Conservation (phyloP, 108 stramenopile genomes). For the Fistulifera solaris region DNA sequence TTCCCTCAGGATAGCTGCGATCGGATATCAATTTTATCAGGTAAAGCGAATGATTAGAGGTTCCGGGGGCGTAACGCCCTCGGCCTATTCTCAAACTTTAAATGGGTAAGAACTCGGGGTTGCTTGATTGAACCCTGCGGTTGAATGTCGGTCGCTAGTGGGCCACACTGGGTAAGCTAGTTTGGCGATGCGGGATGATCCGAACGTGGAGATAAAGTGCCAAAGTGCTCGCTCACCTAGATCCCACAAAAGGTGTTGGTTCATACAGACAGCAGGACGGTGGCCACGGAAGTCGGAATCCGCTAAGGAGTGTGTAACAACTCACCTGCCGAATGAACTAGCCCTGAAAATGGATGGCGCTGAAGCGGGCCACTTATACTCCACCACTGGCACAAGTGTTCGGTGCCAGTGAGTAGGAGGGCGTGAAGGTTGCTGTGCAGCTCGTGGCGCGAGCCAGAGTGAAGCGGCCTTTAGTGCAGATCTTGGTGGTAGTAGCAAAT, state of each 20-base stretch:
- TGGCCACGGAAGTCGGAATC: slow-evolving; percentile 97
- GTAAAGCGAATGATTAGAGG: slow-evolving; percentile 99
- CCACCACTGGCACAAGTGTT: slow-evolving; percentile 55
- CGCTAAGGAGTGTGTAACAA: slow-evolving; percentile 85
- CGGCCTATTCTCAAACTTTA: slow-evolving; percentile 97
- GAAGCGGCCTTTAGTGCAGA: slow-evolving; percentile 92
- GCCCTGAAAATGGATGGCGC: slow-evolving; percentile 97
- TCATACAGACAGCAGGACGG: slow-evolving; percentile 96
- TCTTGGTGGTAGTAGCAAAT: slow-evolving; percentile 97
- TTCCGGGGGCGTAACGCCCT: slow-evolving; percentile 82
- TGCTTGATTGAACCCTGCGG: slow-evolving; percentile 88
- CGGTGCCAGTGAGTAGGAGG: slow-evolving; percentile 77
- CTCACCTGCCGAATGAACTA: slow-evolving; percentile 88
- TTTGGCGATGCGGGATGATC: slow-evolving; percentile 97
- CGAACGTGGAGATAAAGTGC: slow-evolving; percentile 95
- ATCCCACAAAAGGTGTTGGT: slow-evolving; percentile 98
- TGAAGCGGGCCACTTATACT: slow-evolving; percentile 90
- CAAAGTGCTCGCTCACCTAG: slow-evolving; percentile 93
- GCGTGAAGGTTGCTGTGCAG: slow-evolving; percentile 81
- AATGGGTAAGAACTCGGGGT: slow-evolving; percentile 91
- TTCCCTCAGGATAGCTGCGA: slow-evolving; percentile 95
- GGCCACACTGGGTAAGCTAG: slow-evolving; percentile 96
- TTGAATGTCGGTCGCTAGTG: slow-evolving; percentile 91
- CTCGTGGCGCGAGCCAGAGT: slow-evolving; percentile 84
- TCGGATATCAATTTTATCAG: slow-evolving; percentile 85